Base-by-base conservation (phyloP, 768 basidiomycete species). In the Termitomyces sp. region DNA sequence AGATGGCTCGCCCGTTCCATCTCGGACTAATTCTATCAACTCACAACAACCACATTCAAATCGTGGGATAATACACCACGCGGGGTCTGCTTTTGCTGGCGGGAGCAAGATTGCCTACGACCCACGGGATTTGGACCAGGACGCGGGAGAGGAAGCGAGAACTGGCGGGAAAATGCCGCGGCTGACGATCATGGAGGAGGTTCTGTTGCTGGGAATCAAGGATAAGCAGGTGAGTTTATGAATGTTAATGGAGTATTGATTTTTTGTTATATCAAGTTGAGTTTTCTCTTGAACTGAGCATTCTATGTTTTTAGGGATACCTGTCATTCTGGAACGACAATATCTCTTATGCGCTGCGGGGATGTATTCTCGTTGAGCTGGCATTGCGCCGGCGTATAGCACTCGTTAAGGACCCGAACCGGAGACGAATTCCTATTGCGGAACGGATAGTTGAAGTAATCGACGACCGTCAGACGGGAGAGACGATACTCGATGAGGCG, bases 291-390 rank as follows among this genome's bases (percentile, higher is more conserved):
- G 48, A 41, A 41, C 56, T 59, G 47, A 58, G 30, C 28, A 6
- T 47, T 32, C n/a, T 48, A 2, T 46, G 6, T 43, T 28, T n/a
- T 9, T 43, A 79, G 75, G 95, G 95, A 36, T 97, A 98, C 72
- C 84, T 98, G 40, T 96, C 94, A 1, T 98, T 98, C 70, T 98
- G 96, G 96, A 98, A 98, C 74, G 96, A 99, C 79, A 98, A 98
- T 74, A 99, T 99, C 63, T 97, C 94, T 0, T 99, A 99, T 72
- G 95, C 96, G 14, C 82, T 99, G 2, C 86, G 97, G n/a, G 97
- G 97, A 5, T 98, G 96, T 71, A 98, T 99, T 66, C 83, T 99
- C 60, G 88, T 98, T 55, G 96, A 99, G 70, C 88, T 99, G 59
- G 95, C 96, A 0, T 83, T 99, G n/a, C 85, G 96, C 43, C 81